phyloP scores from a whole-genome alignment of 2,329 filamentous ascomycete genomes.

The Microsporum ferrugineum region DNA sequence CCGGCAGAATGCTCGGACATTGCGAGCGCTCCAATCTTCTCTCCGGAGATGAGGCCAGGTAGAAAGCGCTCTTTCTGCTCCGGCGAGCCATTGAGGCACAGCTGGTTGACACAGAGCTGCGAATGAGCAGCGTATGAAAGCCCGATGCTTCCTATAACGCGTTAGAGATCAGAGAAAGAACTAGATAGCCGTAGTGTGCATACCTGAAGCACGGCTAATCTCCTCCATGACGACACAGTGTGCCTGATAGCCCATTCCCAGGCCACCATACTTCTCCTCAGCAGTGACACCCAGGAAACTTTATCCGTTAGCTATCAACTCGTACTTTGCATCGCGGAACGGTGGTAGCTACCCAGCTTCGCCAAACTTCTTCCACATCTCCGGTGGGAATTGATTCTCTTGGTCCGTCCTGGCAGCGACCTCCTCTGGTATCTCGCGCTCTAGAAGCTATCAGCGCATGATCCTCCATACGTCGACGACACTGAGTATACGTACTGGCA shows the following conservation, averaged over 20 bases:
- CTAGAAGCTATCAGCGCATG: slow-evolving; percentile 22
- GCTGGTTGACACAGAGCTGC: slow-evolving; percentile 91
- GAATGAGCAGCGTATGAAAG: slow-evolving; percentile 93
- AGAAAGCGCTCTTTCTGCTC: slow-evolving; percentile 74
- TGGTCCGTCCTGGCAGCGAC: slow-evolving; percentile 74
- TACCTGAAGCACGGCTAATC: slow-evolving; percentile 69
- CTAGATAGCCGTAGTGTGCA: neutral
- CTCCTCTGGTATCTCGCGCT: slow-evolving; percentile 74
- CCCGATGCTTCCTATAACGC: slow-evolving; percentile 46
- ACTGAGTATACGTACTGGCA: slow-evolving; percentile 37
- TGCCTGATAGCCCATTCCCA: slow-evolving; percentile 90
- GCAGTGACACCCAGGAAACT: slow-evolving; percentile 84
- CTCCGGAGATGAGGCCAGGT: slow-evolving; percentile 68
- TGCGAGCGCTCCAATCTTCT: slow-evolving; percentile 72
- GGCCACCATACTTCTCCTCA: slow-evolving; percentile 78
- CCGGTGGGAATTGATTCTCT: slow-evolving; percentile 73
- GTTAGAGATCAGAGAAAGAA: neutral
- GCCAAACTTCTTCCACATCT: slow-evolving; percentile 90
- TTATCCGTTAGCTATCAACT: neutral
- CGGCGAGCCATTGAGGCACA: slow-evolving; percentile 72
- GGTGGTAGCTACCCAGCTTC: slow-evolving; percentile 51
- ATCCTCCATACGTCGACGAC: neutral
- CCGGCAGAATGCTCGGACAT: slow-evolving; percentile 92
- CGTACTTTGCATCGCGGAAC: neutral
- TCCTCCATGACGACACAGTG: slow-evolving; percentile 96